Conservation (phyloP, 148 eudicot species). For the Spergularia bocconei region DNA sequence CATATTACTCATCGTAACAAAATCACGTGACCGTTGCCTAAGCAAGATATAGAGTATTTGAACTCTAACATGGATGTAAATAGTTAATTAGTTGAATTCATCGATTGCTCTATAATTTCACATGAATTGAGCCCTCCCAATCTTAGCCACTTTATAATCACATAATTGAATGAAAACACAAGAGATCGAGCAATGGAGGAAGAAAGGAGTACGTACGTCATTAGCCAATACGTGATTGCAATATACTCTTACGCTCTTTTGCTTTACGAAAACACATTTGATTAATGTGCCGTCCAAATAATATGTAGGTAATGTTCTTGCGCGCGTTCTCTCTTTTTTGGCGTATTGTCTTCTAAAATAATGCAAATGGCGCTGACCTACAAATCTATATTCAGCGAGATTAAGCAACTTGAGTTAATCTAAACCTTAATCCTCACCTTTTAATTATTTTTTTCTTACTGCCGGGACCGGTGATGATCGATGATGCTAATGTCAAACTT, state of each 20-base stretch:
- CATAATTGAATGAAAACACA: too few relatives aligned
- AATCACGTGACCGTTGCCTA: too few relatives aligned
- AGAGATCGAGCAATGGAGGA: too few relatives aligned
- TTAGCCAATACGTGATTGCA: neutral
- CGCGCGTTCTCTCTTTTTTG: neutral
- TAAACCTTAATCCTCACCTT: conserved; percentile 1
- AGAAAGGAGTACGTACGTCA: too few relatives aligned
- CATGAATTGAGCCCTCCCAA: too few relatives aligned
- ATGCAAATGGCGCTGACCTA: conserved; percentile 18
- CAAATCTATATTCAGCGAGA: neutral
- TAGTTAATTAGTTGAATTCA: too few relatives aligned
- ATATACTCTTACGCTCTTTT: neutral
- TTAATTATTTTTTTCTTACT: neutral
- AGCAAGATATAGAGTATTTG: too few relatives aligned
- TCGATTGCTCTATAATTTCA: too few relatives aligned
- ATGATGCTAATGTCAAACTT: conserved; percentile 9
- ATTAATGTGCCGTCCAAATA: conserved; percentile 14
- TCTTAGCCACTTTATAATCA: too few relatives aligned
- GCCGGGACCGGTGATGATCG: neutral
- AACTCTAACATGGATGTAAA: too few relatives aligned
- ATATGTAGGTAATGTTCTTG: neutral
- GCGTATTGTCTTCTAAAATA: conserved; percentile 1
- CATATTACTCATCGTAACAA: too few relatives aligned
- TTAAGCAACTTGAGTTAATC: conserved; percentile 5
- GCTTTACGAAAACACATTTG: neutral